Base-by-base conservation (phyloP, 257 asterid species). In the Scutellaria minor region DNA sequence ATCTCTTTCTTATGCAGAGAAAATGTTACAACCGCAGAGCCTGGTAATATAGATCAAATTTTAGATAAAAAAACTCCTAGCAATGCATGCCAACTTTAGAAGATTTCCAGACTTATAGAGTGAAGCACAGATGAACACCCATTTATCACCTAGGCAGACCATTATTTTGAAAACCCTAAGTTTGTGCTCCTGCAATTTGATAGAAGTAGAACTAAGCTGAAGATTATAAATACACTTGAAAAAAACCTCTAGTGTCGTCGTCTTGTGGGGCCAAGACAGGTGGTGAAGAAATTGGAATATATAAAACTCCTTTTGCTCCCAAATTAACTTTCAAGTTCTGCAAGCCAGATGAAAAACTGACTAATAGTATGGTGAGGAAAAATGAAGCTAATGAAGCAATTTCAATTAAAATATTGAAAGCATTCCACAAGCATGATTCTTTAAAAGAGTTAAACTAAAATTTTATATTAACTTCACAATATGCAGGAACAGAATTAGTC, bases 231-330 rank as follows among this genome's bases (percentile, higher is more conserved):
- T 37, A 61, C 40, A 72, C 68, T 62, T 42, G 54, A 13, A 9
- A 70, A 73, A 37, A 10, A 86, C 85, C 89, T 76, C 79, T 66
- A 39, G 72, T 42, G 66, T 78, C 82, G 60, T 46, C 22, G 12
- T 83, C 83, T 65, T 85, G 82, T 68, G 54, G 77, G 73, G 96
- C 84, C 79, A 94, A 79, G 77, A 78, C 90, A 72, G 98, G 93
- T 58, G 93, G 96, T 20, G 97, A 86, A 57, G 87, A 86, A 79
- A 89, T 87, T 47, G 97, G 90, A 66, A 80, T 53, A 72, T 72
- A 88, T 41, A 14, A 79, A 76, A 91, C 84, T 75, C 88, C 74
- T 71, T 82, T 89, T 68, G 85, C 85, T 71, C 78, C 88, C 86
- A 94, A 69, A 64, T 87, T 92, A 67, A 57, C 84, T 72, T 77